A percentile compares a stretch with the other conserved stretches of the same genome.
Conservation (phyloP, 2,329 filamentous ascomycete species). For the Sclerotinia minor region DNA sequence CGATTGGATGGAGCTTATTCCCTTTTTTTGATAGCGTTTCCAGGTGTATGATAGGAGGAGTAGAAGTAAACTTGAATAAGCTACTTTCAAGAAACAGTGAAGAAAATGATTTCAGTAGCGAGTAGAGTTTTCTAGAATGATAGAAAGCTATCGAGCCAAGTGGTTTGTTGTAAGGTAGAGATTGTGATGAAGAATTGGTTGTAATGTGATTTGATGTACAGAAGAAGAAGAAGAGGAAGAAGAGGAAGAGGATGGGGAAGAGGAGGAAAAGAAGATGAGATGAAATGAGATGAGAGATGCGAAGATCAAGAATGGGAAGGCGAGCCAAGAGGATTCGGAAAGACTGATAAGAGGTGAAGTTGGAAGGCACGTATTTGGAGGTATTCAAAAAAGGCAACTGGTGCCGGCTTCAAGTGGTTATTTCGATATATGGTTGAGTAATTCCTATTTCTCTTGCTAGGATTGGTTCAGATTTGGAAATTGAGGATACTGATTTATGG, state of each 20-base stretch:
- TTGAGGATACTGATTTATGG: not conserved
- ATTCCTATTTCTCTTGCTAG: not conserved
- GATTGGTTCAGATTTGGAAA: not conserved
- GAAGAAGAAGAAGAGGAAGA: slow-evolving; percentile 27
- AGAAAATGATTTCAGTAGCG: slow-evolving; percentile 37
- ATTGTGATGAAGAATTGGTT: slow-evolving; percentile 36
- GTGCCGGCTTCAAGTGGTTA: not conserved
- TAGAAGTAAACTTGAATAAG: slow-evolving; percentile 24
- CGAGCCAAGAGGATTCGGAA: not conserved
- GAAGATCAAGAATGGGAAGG: not conserved
- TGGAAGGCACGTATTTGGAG: not conserved
- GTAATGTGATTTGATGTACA: slow-evolving; percentile 31
- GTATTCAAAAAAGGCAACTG: not conserved
- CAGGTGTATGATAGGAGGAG: slow-evolving; percentile 24
- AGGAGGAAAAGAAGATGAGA: slow-evolving; percentile 5
- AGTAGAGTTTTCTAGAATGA: slow-evolving; percentile 41
- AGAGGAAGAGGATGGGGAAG: slow-evolving; percentile 20
- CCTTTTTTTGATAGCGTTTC: slow-evolving; percentile 20
- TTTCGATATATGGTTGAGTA: not conserved
- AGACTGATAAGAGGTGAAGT: not conserved
- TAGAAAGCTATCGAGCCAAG: slow-evolving; percentile 44
- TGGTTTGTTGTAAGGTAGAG: slow-evolving; percentile 37
- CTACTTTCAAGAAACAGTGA: slow-evolving; percentile 31
- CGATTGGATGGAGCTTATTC: slow-evolving; percentile 11
- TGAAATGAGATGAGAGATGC: not conserved